These are phyloP conservation scores for Saxophila tyrrhenica DNA, from an alignment of 495 filamentous ascomycete species.

Conservation along the genomic window DNA sequence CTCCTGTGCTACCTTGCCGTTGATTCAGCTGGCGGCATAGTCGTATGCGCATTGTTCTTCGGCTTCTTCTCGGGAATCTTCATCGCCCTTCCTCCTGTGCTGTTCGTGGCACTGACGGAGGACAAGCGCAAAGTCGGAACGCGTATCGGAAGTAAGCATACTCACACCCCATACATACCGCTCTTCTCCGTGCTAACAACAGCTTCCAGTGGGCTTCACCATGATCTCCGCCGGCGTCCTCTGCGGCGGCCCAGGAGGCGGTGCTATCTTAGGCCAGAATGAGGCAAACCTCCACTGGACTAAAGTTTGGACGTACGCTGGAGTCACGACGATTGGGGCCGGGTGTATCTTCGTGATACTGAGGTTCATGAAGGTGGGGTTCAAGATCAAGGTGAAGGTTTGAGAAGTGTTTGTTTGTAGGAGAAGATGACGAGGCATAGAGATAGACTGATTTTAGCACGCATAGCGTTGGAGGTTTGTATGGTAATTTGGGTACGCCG, in stretches of 20 bases:
- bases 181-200: background rate
- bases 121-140: slow-evolving; percentile 23
- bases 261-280: background rate
- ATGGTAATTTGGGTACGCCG: too few species aligned
- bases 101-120: slow-evolving; percentile 21
- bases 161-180: background rate
- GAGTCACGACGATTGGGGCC: background rate
- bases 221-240: background rate
- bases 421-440: background rate
- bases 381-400: slow-evolving; percentile 1
- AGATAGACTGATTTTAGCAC: too few species aligned
- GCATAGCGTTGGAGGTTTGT: too few species aligned
- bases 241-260: slow-evolving; percentile 1
- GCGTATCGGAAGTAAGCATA: slow-evolving; percentile 19
- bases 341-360: background rate
- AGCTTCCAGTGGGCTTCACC: background rate
- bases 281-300: background rate
- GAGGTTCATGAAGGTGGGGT: background rate
- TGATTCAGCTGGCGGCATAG: slow-evolving; percentile 11
- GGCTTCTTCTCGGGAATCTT: slow-evolving; percentile 26
- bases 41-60: slow-evolving; percentile 15
- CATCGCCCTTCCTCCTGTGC: slow-evolving; percentile 23
- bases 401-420: too few species aligned
- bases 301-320: background rate
- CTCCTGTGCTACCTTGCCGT: slow-evolving; percentile 22